Evolutionary conservation across 1,139 yeast genomes (phyloP).

Genomic region (Geotrichum aggregatum): DNA sequence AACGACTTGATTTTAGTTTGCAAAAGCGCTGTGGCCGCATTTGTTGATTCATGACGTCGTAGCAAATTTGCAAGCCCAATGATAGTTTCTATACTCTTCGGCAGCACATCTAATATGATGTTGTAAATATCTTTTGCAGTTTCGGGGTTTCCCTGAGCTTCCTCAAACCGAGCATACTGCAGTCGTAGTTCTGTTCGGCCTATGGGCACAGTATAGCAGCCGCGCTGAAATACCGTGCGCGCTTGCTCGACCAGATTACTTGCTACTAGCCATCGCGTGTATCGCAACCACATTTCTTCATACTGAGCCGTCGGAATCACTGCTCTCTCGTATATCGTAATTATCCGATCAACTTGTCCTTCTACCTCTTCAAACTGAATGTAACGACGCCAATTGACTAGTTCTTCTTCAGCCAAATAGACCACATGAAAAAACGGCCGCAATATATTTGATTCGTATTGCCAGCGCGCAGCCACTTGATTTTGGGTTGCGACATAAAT

Average conservation of each 20-base stretch:
- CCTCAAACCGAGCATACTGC: slow-evolving; percentile 36
- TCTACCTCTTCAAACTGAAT: slow-evolving; percentile 51
- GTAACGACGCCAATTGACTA: slow-evolving; percentile 58
- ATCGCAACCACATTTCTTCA: slow-evolving; percentile 60
- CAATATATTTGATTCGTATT: slow-evolving; percentile 54
- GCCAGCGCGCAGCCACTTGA: slow-evolving; percentile 52
- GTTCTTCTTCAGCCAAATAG: slow-evolving; percentile 45
- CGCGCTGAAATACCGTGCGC: slow-evolving; percentile 32
- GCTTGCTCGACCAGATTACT: slow-evolving; percentile 26
- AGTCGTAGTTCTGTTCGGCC: slow-evolving; percentile 37
- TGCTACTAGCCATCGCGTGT: slow-evolving; percentile 45
- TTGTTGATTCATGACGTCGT: slow-evolving; percentile 22
- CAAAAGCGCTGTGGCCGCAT: slow-evolving; percentile 25
- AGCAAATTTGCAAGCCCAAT: slow-evolving; percentile 20
- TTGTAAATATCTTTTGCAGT: slow-evolving; percentile 33
- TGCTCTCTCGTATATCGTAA: slow-evolving; percentile 48
- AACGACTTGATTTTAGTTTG: slow-evolving; percentile 13
- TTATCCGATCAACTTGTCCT: slow-evolving; percentile 34
- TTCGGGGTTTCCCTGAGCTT: slow-evolving; percentile 31
- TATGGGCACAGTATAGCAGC: slow-evolving; percentile 34
- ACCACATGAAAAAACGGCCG: slow-evolving; percentile 51
- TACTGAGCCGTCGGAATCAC: slow-evolving; percentile 51
- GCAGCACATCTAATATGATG: slow-evolving; percentile 32
- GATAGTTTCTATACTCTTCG: slow-evolving; percentile 35
- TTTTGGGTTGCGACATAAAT: slow-evolving; percentile 60